Conservation (phyloP, 352 stramenopile species). For the Phytophthora sp. region DNA sequence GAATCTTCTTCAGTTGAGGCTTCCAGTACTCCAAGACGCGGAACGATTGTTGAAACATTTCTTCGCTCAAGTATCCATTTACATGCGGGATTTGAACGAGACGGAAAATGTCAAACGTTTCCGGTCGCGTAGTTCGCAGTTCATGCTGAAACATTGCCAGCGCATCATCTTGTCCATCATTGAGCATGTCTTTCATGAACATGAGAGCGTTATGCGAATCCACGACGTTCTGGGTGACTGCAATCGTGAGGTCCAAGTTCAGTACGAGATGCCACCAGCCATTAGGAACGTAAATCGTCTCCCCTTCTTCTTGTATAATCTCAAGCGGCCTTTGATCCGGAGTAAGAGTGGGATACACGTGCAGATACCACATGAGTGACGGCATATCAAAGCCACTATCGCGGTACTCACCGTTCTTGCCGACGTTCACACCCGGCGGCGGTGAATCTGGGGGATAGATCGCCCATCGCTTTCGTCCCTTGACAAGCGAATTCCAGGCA, state of each 20-base stretch:
- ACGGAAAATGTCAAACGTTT: slow-evolving; percentile 73
- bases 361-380: slow-evolving; percentile 84
- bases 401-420: slow-evolving; percentile 58
- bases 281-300: slow-evolving; percentile 97
- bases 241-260: slow-evolving; percentile 95
- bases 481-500: slow-evolving; percentile 95
- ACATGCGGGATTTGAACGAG: slow-evolving; percentile 60
- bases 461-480: slow-evolving; percentile 95
- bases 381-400: slow-evolving; percentile 79
- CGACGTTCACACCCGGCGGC: slow-evolving; percentile 67
- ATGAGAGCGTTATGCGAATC: slow-evolving; percentile 81
- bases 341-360: slow-evolving; percentile 82
- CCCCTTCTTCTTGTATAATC: slow-evolving; percentile 92
- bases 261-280: slow-evolving; percentile 98
- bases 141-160: slow-evolving; percentile 61
- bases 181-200: slow-evolving; percentile 77
- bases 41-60: slow-evolving; percentile 70
- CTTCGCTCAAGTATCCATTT: slow-evolving; percentile 67
- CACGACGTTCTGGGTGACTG: slow-evolving; percentile 97
- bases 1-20: slow-evolving; percentile 54
- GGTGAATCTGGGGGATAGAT: slow-evolving; percentile 92
- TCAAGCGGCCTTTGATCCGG: slow-evolving; percentile 79
- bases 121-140: slow-evolving; percentile 49
- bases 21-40: slow-evolving; percentile 67
- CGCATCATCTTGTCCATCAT: slow-evolving; percentile 66